A percentile compares a stretch with the other conserved stretches of the same genome.
Conservation (phyloP, 2,329 filamentous ascomycete species). For the Cercospora sp. region DNA sequence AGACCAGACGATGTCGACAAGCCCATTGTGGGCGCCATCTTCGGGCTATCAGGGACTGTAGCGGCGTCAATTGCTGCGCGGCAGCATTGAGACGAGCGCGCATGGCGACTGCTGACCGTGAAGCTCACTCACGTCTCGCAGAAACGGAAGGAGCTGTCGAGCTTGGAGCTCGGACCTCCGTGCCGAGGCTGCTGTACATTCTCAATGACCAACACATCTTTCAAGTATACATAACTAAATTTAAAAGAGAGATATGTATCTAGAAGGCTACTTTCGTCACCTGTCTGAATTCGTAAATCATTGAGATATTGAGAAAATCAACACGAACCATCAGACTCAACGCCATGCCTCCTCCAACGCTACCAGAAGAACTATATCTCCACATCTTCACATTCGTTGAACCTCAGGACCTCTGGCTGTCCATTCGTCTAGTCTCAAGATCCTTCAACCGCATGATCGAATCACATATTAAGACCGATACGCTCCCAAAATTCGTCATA, state of each 20-base stretch:
- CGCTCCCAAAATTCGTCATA: slow-evolving; percentile 24
- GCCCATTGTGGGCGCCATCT: slow-evolving; percentile 42
- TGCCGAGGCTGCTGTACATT: background rate
- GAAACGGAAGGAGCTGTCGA: slow-evolving; percentile 14
- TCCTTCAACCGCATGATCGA: slow-evolving; percentile 23
- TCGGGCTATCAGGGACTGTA: slow-evolving; percentile 37
- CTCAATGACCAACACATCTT: background rate
- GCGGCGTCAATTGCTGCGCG: slow-evolving; percentile 31
- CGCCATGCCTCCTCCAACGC: background rate
- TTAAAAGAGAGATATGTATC: background rate
- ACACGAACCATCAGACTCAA: background rate
- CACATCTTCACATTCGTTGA: slow-evolving; percentile 26
- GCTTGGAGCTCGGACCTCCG: slow-evolving; percentile 5
- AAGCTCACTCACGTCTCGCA: background rate
- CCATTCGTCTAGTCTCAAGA: slow-evolving; percentile 17
- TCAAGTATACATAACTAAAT: background rate
- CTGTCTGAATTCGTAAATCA: background rate
- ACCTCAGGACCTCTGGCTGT: slow-evolving; percentile 27
- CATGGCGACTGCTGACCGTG: slow-evolving; percentile 12
- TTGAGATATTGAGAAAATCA: background rate
- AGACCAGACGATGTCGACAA: slow-evolving; percentile 28
- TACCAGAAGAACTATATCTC: slow-evolving; percentile 33
- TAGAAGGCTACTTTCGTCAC: background rate
- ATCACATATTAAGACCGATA: slow-evolving; percentile 14
- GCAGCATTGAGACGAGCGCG: slow-evolving; percentile 6